phyloP scores from a whole-genome alignment of 2,329 filamentous ascomycete genomes.

The Colletotrichum sp. region DNA sequence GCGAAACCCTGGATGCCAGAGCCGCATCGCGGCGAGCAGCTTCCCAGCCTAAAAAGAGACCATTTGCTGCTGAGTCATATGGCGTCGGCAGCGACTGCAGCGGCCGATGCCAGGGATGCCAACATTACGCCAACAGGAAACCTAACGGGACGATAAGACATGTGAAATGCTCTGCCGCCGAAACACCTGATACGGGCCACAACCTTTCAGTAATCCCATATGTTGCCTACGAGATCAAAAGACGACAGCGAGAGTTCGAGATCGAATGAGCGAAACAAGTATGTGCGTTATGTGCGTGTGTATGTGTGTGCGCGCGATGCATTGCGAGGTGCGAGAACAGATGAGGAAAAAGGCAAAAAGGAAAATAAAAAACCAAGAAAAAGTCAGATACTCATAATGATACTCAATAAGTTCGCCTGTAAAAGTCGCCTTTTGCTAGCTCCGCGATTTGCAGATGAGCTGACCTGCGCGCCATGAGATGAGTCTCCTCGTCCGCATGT shows the following conservation, averaged over 20 bases:
- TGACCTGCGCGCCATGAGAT: not conserved
- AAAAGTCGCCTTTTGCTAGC: not conserved
- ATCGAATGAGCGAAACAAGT: not conserved
- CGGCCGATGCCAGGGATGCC: constrained; percentile 27
- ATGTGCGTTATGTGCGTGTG: not conserved
- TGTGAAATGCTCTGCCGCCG: not conserved
- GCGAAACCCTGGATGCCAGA: constrained; percentile 17
- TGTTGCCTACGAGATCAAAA: not conserved
- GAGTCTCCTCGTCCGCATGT: not conserved
- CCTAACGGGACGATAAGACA: constrained; percentile 5
- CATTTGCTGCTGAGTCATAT: constrained; percentile 38
- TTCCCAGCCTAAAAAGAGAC: constrained; percentile 23
- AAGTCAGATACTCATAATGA: not conserved
- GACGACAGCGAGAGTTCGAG: not conserved
- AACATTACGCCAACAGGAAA: not conserved
- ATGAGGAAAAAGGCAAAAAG: not conserved
- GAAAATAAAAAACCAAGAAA: not conserved
- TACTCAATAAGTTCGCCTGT: not conserved
- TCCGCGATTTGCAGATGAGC: not conserved
- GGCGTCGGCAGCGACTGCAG: constrained; percentile 37
- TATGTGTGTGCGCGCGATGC: not conserved
- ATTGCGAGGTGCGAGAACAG: not conserved
- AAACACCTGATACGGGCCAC: not conserved
- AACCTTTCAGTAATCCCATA: not conserved
- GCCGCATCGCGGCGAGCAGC: constrained; percentile 13